Base-by-base conservation (phyloP, 495 filamentous ascomycete genomes). In the Aspergillus cavernicola region DNA sequence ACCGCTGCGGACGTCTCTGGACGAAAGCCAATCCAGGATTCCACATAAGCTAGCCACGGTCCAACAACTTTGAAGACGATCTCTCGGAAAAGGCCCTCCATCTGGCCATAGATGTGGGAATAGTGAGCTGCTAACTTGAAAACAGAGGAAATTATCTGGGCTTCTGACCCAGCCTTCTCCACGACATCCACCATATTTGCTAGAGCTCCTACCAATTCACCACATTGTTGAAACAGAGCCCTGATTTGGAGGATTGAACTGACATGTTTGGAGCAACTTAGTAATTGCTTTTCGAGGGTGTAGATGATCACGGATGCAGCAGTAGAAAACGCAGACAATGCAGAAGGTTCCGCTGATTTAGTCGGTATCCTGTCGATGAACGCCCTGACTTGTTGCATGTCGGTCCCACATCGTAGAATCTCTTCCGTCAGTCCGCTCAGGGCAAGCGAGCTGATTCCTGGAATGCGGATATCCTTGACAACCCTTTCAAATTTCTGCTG, bases 21-120 rank as follows among this genome's bases (percentile, higher is more conserved):
- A 47, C 73, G 80, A 9, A 93, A 73, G 0, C 91, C 91, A 51
- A 92, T 78, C 89, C 90, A 96, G 46, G 83, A 80, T 38, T 87
- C 82, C 2, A 88, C 71, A 43, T 85, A 80, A 15, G 83, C 78
- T 32, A 88, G 74, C 85, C 88, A 96, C 2, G 92, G 74, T 11
- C 53, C 57, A 9, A 82, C 82, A 0, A 87, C 80, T 13, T 81
- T 78, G 8, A 75, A 69, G 8, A 96, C 63, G 1, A 95, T 74
- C 55, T 88, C 81, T 23, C 84, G 72, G 35, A 89, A 67, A n/a
- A 86, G 69, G 18, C 76, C 74, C 31, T 80, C 79, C 31, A 93
- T 62, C 60, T 84, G 82, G 8, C 68, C 73, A 48, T 80, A 79
- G 18, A 73, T 75, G 37, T 89, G 79, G 47, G 90, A 84, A 13